phyloP scores from a whole-genome alignment of 495 filamentous ascomycete species.

The Lasiosphaeria miniovina region DNA sequence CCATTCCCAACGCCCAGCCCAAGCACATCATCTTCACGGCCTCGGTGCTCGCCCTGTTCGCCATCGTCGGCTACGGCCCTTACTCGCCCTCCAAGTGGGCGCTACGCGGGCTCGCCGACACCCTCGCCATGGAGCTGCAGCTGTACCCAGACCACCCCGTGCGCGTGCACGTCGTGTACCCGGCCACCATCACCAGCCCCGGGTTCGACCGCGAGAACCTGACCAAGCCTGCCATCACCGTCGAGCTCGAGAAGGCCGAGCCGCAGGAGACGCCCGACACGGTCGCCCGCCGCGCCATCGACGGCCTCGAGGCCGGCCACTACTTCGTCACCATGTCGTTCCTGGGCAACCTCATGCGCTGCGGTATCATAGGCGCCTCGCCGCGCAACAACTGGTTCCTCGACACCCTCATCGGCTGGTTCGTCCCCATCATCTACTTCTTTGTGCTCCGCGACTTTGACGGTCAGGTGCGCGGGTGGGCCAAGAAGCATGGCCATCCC shows the following conservation, averaged over 20 bases:
- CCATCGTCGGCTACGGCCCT: conserved; percentile 77
- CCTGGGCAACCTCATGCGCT: conserved; percentile 66
- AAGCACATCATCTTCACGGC: conserved; percentile 87
- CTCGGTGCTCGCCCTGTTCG: conserved; percentile 69
- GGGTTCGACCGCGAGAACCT: conserved; percentile 75
- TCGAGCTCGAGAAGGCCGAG: conserved; percentile 78
- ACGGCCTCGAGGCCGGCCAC: conserved; percentile 73
- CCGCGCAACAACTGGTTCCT: conserved; percentile 56
- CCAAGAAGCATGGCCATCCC: conserved; percentile 56
- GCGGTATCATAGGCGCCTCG: conserved; percentile 53
- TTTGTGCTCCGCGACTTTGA: conserved; percentile 60
- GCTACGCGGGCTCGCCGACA: conserved; percentile 77
- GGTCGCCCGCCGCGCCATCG: conserved; percentile 68
- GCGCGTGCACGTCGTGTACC: conserved; percentile 78
- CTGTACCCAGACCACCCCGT: conserved; percentile 70
- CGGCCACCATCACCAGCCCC: conserved; percentile 74
- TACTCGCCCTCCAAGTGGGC: conserved; percentile 87
- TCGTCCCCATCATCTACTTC: conserved; percentile 56
- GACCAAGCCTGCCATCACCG: conserved; percentile 78
- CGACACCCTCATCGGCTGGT: conserved; percentile 59
- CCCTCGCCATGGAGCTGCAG: conserved; percentile 75
- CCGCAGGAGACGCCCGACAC: conserved; percentile 72
- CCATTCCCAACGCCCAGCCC: conserved; percentile 39
- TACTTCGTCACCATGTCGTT: conserved; percentile 72
- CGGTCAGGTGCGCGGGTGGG: conserved; percentile 56